Evolutionary conservation across 768 basidiomycete genomes (phyloP).

Genomic region (Clathrus columnatus): DNA sequence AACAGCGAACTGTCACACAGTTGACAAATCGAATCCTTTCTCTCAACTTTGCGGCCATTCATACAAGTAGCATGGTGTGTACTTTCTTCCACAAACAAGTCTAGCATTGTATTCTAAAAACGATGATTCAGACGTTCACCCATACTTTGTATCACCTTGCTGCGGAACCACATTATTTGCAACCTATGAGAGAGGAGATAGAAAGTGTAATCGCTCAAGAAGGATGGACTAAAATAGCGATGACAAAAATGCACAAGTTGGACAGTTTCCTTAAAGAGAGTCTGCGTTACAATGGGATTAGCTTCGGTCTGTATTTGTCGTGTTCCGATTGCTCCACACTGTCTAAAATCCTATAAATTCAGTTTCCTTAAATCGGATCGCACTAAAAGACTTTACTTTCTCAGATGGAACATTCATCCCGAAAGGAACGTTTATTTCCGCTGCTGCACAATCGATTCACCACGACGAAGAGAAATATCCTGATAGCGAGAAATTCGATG

Average conservation of each 20-base stretch:
- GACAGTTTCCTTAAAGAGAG: conserved; percentile 29
- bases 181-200: conserved; percentile 34
- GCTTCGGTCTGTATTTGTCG: conserved; percentile 15
- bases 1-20: neutral
- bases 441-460: conserved; percentile 11
- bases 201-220: conserved; percentile 20
- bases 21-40: conserved; percentile 6
- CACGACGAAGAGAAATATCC: conserved; percentile 10
- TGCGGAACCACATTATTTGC: conserved; percentile 23
- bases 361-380: conserved; percentile 6
- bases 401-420: conserved; percentile 13
- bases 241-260: conserved; percentile 25
- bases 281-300: conserved; percentile 18
- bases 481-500: conserved; percentile 12
- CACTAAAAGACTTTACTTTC: conserved; percentile 12
- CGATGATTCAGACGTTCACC: conserved; percentile 15
- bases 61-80: conserved; percentile 11
- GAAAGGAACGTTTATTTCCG: conserved; percentile 18
- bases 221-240: conserved; percentile 21
- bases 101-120: neutral
- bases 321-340: neutral
- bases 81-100: neutral
- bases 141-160: conserved; percentile 33
- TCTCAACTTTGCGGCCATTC: conserved; percentile 12
- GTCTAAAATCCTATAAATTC: neutral